Evolutionary conservation across 768 basidiomycete genomes (phyloP).

Genomic region (Boletus sensibilis): DNA sequence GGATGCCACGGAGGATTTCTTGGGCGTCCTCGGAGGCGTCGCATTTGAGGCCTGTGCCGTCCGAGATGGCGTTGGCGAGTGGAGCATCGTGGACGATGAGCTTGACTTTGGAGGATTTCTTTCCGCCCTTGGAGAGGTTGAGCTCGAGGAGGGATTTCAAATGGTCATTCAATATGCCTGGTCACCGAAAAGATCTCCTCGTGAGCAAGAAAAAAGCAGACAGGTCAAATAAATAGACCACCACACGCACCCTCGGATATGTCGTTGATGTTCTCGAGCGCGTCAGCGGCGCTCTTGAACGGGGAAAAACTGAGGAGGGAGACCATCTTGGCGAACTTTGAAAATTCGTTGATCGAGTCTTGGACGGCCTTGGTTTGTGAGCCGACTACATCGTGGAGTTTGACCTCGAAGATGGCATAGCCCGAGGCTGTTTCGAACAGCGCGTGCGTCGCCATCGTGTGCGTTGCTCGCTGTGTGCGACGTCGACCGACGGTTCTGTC

Average conservation of each 20-base stretch:
- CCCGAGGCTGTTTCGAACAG: slow-evolving; percentile 94
- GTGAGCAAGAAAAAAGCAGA: background rate
- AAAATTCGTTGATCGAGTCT: slow-evolving; percentile 80
- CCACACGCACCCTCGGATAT: slow-evolving; percentile 80
- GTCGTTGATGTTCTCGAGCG: slow-evolving; percentile 94
- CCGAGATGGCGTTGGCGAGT: slow-evolving; percentile 76
- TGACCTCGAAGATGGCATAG: slow-evolving; percentile 89
- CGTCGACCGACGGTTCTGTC: slow-evolving; percentile 27
- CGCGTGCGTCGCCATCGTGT: slow-evolving; percentile 71
- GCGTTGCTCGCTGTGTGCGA: slow-evolving; percentile 33
- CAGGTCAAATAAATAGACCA: background rate
- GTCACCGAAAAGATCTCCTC: background rate
- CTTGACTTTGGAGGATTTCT: slow-evolving; percentile 64
- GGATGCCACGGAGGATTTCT: slow-evolving; percentile 90
- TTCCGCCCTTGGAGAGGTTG: slow-evolving; percentile 70
- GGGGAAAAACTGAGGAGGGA: slow-evolving; percentile 87
- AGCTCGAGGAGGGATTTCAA: slow-evolving; percentile 83
- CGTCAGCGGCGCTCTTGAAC: slow-evolving; percentile 91
- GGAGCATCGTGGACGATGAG: slow-evolving; percentile 78
- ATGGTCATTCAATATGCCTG: slow-evolving; percentile 84
- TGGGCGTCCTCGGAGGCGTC: slow-evolving; percentile 78
- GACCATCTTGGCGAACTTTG: slow-evolving; percentile 92
- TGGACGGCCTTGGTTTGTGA: slow-evolving; percentile 76
- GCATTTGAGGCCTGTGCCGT: slow-evolving; percentile 67
- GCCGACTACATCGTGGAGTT: slow-evolving; percentile 84